These are phyloP conservation scores for Candida verbasci DNA, from an alignment of 805 yeast species.

Conservation along the genomic window DNA sequence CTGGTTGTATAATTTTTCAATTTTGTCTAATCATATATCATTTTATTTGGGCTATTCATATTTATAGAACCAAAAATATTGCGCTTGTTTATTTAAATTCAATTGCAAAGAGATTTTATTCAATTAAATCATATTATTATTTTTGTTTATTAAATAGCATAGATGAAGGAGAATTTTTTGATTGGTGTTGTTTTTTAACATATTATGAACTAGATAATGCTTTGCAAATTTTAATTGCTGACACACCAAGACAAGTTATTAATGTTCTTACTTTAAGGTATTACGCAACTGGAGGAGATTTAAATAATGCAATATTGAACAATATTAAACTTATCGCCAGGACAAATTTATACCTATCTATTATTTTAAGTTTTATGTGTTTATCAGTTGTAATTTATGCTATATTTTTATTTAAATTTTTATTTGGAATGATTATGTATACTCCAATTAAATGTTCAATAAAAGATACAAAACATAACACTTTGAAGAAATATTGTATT, in stretches of 20 bases:
- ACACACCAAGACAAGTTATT: conserved; percentile 82
- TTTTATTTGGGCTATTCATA: conserved; percentile 51
- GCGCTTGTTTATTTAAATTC: conserved; percentile 66
- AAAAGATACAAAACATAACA: conserved; percentile 35
- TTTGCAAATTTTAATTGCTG: conserved; percentile 62
- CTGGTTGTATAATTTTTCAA: conserved; percentile 75
- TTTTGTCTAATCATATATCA: conserved; percentile 55
- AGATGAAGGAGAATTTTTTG: conserved; percentile 57
- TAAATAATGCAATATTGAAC: conserved; percentile 37
- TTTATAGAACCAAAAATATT: conserved; percentile 58
- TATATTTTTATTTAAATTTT: conserved; percentile 54
- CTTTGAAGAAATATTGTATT: conserved; percentile 61
- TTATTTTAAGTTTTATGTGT: conserved; percentile 72
- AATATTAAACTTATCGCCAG: conserved; percentile 57
- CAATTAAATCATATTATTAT: conserved; percentile 53
- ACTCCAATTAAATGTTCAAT: conserved; percentile 41
- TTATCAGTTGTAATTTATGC: conserved; percentile 73
- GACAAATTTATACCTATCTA: conserved; percentile 58
- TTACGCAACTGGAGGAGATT: conserved; percentile 46
- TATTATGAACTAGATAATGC: conserved; percentile 65
- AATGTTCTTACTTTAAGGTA: conserved; percentile 65
- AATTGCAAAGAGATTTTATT: conserved; percentile 55
- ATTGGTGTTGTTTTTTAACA: conserved; percentile 62
- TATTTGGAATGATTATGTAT: conserved; percentile 49
- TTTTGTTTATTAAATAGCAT: conserved; percentile 72